Percentiles rank a stretch among this genome's conserved stretches.
Evolutionary conservation across 768 basidiomycete genomes (phyloP).

Genomic region (Gyrodon lividus): DNA sequence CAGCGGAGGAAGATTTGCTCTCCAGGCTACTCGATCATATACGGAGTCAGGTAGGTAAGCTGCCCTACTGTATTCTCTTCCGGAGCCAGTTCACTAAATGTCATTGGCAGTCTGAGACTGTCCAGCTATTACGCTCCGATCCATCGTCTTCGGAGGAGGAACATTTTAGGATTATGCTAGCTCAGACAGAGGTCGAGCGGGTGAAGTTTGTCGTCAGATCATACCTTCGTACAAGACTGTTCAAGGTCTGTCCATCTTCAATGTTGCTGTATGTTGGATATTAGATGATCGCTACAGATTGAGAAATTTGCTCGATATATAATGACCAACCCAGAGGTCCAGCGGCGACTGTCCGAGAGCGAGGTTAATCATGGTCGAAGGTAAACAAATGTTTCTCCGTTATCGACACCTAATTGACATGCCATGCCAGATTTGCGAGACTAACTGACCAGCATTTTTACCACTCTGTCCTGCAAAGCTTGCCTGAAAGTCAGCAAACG

Average conservation of each 20-base stretch:
- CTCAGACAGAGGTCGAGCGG: constrained; percentile 91
- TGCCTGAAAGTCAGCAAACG: constrained; percentile 74
- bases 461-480: constrained; percentile 75
- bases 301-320: constrained; percentile 87
- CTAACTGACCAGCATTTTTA: constrained; percentile 77
- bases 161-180: constrained; percentile 89
- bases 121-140: constrained; percentile 74
- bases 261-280: background rate
- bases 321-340: constrained; percentile 63
- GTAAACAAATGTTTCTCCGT: constrained; percentile 36
- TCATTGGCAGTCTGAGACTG: constrained; percentile 64
- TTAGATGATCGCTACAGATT: constrained; percentile 49
- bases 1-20: constrained; percentile 68
- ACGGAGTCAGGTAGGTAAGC: constrained; percentile 68
- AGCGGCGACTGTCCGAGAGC: constrained; percentile 76
- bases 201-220: constrained; percentile 91
- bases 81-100: constrained; percentile 1
- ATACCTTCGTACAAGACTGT: constrained; percentile 81
- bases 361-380: constrained; percentile 81
- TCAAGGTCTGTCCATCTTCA: constrained; percentile 58
- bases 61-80: background rate
- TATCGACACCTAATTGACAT: background rate
- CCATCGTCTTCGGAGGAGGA: constrained; percentile 88
- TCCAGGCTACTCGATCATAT: constrained; percentile 71
- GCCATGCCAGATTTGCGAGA: constrained; percentile 59